A percentile compares a stretch with the other conserved stretches of the same genome.
Conservation (phyloP, 2,329 filamentous ascomycete genomes). For the Laburnicola sp. region DNA sequence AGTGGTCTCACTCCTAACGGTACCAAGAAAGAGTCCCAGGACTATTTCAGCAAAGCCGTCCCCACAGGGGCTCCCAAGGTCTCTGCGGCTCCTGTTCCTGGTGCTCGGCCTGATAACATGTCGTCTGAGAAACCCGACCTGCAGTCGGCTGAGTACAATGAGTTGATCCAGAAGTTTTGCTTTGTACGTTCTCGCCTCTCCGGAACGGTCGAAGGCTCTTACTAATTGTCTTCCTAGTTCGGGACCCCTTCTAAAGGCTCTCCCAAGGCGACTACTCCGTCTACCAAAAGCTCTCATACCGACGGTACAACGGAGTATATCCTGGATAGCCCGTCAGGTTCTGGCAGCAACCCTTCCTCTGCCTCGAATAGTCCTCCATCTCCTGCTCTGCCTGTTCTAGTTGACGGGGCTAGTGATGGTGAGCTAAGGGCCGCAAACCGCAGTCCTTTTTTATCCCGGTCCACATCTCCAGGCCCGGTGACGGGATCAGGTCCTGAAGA, state of each 20-base stretch:
- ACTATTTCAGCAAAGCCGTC: conserved; percentile 47
- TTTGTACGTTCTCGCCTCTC: conserved; percentile 78
- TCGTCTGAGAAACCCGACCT: conserved; percentile 68
- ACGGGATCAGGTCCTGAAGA: conserved; percentile 47
- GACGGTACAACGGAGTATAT: conserved; percentile 40
- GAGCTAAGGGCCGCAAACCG: conserved; percentile 29
- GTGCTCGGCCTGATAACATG: conserved; percentile 56
- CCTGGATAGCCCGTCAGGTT: conserved; percentile 21
- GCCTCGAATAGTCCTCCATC: conserved; percentile 44
- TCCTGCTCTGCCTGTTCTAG: conserved; percentile 34
- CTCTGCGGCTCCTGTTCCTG: conserved; percentile 41
- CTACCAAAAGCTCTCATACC: conserved; percentile 25
- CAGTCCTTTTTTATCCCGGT: conserved; percentile 44
- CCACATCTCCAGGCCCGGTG: conserved; percentile 49
- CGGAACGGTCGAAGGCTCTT: conserved; percentile 41
- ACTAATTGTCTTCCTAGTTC: conserved; percentile 53
- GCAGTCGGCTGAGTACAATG: conserved; percentile 88
- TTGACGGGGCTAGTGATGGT: conserved; percentile 46
- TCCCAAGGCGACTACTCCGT: conserved; percentile 34
- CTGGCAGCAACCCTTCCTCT: conserved; percentile 40
- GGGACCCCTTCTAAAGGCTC: conserved; percentile 52
- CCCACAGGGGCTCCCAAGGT: conserved; percentile 41
- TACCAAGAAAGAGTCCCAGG: conserved; percentile 21
- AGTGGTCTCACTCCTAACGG: conserved; percentile 50
- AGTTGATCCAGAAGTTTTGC: conserved; percentile 98